Evolutionary conservation across 805 yeast species (phyloP).

Genomic region (Scheffersomyces stipitis): DNA sequence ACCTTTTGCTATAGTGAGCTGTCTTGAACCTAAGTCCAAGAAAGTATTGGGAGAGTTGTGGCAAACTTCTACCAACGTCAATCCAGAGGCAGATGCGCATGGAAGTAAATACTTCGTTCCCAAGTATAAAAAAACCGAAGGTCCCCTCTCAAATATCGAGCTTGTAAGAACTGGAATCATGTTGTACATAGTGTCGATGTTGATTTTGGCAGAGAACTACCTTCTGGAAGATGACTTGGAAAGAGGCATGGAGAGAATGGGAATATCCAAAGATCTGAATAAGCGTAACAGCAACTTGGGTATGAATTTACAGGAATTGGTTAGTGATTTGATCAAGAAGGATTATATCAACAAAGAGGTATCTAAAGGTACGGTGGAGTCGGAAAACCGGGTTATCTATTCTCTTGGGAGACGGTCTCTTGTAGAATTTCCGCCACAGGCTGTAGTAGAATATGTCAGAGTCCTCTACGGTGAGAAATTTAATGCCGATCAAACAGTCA

Average conservation of each 20-base stretch:
- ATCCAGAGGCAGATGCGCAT: slow-evolving; percentile 8
- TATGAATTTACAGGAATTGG: slow-evolving; percentile 16
- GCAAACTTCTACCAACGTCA: too few relatives aligned
- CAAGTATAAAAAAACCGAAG: slow-evolving; percentile 11
- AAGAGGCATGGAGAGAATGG: slow-evolving; percentile 17
- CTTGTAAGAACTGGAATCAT: slow-evolving; percentile 31
- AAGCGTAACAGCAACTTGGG: slow-evolving; percentile 9
- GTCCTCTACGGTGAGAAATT: slow-evolving; percentile 24
- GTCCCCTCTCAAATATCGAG: slow-evolving; percentile 25
- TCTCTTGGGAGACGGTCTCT: slow-evolving; percentile 32
- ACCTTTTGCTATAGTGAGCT: slow-evolving; percentile 21
- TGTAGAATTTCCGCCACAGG: slow-evolving; percentile 30
- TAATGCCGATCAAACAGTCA: slow-evolving; percentile 18
- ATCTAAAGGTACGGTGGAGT: slow-evolving; percentile 10
- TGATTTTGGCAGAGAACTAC: slow-evolving; percentile 34
- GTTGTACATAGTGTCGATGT: slow-evolving; percentile 24
- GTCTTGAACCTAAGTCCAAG: slow-evolving; percentile 18
- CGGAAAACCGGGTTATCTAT: slow-evolving; percentile 20
- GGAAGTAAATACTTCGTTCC: slow-evolving; percentile 25
- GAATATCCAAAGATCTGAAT: slow-evolving; percentile 13
- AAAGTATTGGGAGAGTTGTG: slow-evolving; percentile 26
- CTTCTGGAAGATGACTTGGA: slow-evolving; percentile 26
- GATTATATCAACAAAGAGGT: slow-evolving; percentile 26
- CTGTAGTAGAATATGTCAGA: slow-evolving; percentile 25
- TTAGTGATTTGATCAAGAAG: slow-evolving; percentile 25